Base-by-base conservation (phyloP, 352 stramenopile genomes). In the Pythium phragmiticola region DNA sequence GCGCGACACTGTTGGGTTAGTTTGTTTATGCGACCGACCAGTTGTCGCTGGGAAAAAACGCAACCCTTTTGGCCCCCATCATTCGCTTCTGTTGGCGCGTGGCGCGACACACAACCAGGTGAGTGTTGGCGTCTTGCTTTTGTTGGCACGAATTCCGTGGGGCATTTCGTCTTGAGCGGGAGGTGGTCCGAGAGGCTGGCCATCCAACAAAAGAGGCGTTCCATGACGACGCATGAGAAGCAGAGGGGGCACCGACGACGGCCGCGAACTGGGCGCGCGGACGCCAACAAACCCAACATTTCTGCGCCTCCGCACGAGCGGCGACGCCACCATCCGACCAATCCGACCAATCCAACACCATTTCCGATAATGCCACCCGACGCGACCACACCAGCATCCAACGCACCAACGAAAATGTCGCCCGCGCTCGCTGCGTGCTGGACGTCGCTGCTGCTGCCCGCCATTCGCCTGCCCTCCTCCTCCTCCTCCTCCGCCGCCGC, bases 11-110 rank as follows among this genome's bases (percentile, higher is more conserved):
- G 41, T 23, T 26, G 34, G 21, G 34, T n/a, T 33, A 37, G 57
- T 45, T 28, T 67, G 52, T 67, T 62, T 67, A 67, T 67, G 60
- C 60, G 60, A 67, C 60, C 52, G 45, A 12, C 21, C 1, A 30
- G 13, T 7, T 30, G 50, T 19, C 49, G 26, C 33, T 53, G 47
- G 47, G 30, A 28, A 65, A 59, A 58, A 52, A 17, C 39, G 23
- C 57, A 26, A 42, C 14, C 43, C 8, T 37, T n/a, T 36, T 3
- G 13, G 7, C 36, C 23, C 36, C 23, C 14, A 9, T 39, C 23
- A 7, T 41, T 26, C 41, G 23, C 23, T 41, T 17, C 39, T 23
- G 23, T 14, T 28, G 37, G 21, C 53, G 37, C 53, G 53, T 41
- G 37, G 41, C 53, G 42, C 42, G 17, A 48, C 42, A 48, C 42